Evolutionary conservation across 345 rosid species (phyloP).

Genomic region (Heritiera littoralis): DNA sequence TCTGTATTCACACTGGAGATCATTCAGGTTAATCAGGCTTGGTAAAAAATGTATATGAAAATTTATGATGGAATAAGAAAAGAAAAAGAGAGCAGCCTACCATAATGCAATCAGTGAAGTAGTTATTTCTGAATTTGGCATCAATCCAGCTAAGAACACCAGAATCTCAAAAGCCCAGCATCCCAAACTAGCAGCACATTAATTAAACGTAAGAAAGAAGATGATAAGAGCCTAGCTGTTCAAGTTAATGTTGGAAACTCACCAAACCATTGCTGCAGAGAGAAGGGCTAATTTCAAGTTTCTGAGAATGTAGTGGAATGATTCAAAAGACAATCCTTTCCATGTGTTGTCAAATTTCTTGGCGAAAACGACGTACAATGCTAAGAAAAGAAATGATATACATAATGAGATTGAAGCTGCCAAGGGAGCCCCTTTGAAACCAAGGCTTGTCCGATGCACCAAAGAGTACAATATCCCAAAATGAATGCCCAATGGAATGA

Average conservation of each 20-base stretch:
- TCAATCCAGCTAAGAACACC: constrained; percentile 30
- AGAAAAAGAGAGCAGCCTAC: constrained; percentile 27
- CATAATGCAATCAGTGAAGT: constrained; percentile 74
- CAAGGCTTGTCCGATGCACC: constrained; percentile 21
- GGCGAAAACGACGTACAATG: constrained; percentile 39
- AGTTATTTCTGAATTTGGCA: constrained; percentile 53
- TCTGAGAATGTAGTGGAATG: constrained; percentile 31
- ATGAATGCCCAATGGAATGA: not conserved
- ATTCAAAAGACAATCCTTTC: constrained; percentile 48
- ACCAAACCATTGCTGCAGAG: constrained; percentile 81
- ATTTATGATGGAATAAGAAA: not conserved
- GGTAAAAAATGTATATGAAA: too few species aligned
- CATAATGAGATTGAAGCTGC: constrained; percentile 68
- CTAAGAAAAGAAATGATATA: constrained; percentile 46
- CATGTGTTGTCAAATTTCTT: constrained; percentile 52
- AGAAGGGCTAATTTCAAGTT: constrained; percentile 59
- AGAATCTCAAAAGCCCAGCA: constrained; percentile 79
- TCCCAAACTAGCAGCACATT: constrained; percentile 44
- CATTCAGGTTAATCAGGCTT: not conserved
- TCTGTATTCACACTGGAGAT: constrained; percentile 42
- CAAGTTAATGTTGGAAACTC: not conserved
- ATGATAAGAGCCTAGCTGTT: not conserved
- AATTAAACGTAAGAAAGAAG: not conserved
- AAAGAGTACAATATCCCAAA: constrained; percentile 2
- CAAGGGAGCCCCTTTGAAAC: constrained; percentile 63